These are phyloP conservation scores for Colletotrichum lindemuthianum DNA, from an alignment of 2,329 filamentous ascomycete genomes.

Conservation along the genomic window DNA sequence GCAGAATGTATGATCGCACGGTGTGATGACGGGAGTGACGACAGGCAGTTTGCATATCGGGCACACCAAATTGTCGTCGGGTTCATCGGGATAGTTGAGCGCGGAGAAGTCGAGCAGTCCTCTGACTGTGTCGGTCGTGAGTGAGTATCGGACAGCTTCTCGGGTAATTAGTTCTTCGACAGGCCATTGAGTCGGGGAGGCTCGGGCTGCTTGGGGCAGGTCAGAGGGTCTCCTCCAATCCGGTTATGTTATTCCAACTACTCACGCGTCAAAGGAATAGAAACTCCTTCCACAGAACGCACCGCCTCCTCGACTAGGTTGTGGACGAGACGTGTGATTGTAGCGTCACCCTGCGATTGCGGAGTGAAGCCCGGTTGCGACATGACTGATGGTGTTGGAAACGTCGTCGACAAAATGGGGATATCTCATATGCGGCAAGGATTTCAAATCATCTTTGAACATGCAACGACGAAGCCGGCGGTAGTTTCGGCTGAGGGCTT, in stretches of 20 bases:
- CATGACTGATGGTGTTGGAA: slow-evolving; percentile 8
- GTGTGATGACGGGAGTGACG: slow-evolving; percentile 68
- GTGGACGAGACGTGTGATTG: slow-evolving; percentile 29
- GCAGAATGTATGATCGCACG: slow-evolving; percentile 74
- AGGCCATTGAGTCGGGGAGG: slow-evolving; percentile 26
- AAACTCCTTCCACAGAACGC: slow-evolving; percentile 26
- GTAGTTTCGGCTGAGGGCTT: no score
- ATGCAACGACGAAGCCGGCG: neutral
- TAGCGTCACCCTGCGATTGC: slow-evolving; percentile 7
- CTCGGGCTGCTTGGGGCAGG: slow-evolving; percentile 15
- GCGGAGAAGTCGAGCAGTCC: slow-evolving; percentile 54
- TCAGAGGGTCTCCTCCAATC: slow-evolving; percentile 3
- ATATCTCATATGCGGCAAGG: neutral
- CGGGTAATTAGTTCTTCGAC: slow-evolving; percentile 29
- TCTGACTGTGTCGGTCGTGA: slow-evolving; percentile 23
- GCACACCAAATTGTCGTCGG: slow-evolving; percentile 60
- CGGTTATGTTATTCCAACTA: neutral
- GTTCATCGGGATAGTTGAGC: slow-evolving; percentile 54
- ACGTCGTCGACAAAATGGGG: neutral
- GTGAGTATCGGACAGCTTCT: slow-evolving; percentile 25
- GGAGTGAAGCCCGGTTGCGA: slow-evolving; percentile 22
- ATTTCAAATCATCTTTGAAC: slow-evolving; percentile 14
- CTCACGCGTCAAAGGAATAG: slow-evolving; percentile 28
- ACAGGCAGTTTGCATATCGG: slow-evolving; percentile 70
- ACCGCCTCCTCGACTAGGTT: slow-evolving; percentile 31